These are phyloP conservation scores for Alternaria metachromatica DNA, from an alignment of 2,329 filamentous ascomycete species.

Conservation along the genomic window DNA sequence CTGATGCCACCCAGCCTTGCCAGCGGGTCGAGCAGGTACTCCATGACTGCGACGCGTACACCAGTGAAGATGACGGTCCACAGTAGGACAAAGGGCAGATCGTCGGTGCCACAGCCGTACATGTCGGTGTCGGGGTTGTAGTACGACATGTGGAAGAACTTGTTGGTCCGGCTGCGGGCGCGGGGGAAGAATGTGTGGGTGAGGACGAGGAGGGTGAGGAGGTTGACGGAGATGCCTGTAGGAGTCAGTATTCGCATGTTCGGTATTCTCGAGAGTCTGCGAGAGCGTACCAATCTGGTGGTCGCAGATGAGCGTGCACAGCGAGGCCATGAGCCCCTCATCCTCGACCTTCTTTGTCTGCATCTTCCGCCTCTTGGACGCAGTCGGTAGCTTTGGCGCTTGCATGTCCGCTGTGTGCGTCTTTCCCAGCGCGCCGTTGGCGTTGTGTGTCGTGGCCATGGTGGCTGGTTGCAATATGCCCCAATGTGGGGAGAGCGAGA, in stretches of 20 bases:
- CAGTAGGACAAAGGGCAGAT: conserved; percentile 77
- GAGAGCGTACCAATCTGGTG: conserved; percentile 76
- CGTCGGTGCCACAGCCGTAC: conserved; percentile 81
- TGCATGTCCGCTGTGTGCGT: conserved; percentile 16
- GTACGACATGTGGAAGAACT: conserved; percentile 89
- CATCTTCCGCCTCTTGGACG: conserved; percentile 26
- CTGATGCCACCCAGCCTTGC: conserved; percentile 75
- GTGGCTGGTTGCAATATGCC: conserved; percentile 18
- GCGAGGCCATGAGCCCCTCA: conserved; percentile 65
- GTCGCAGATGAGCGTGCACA: conserved; percentile 74
- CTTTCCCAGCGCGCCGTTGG: conserved; percentile 13
- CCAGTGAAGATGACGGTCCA: conserved; percentile 88
- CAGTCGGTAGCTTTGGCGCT: conserved; percentile 14
- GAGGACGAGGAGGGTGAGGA: conserved; percentile 81
- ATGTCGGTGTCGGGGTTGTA: conserved; percentile 70
- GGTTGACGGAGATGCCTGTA: conserved; percentile 82
- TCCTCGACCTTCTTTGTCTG: conserved; percentile 63
- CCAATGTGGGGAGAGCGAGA: not conserved
- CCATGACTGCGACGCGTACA: conserved; percentile 82
- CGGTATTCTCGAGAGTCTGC: not conserved
- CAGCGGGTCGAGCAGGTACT: conserved; percentile 82
- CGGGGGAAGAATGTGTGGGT: conserved; percentile 83
- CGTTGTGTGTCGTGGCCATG: conserved; percentile 20
- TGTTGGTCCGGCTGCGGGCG: conserved; percentile 77
- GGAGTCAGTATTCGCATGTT: conserved; percentile 1